Base-by-base conservation (phyloP, 2,329 filamentous ascomycete genomes). In the Aspergillus sp. region DNA sequence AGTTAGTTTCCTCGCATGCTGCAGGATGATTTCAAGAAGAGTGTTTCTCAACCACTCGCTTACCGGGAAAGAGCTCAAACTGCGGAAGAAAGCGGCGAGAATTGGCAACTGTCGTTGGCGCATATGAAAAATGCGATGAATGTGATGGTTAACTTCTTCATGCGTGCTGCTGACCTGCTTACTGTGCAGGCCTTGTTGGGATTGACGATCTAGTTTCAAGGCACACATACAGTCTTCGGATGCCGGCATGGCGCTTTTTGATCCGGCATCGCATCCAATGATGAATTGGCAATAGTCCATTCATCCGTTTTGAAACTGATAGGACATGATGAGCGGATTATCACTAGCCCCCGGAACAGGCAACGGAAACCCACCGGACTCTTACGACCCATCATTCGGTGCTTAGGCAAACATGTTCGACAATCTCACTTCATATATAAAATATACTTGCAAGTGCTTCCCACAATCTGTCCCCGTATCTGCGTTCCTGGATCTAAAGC, bases 71-170 rank as follows among this genome's bases (percentile, higher is more conserved):
- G 60, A 46, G 64, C 63, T 16, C 51, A 58, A 7, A 29, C 49
- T 20, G 22, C 54, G 6, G 36, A 56, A 22, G 56, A 55, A 14
- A 51, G 26, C 4, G 55, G 54, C 49, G 59, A 61, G 10, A 45
- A 61, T 22, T 67, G 67, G 65, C 53, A 60, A n/a, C 50, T 26
- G 12, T 68, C 58, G 2, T 16, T 69, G 45, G 63, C 60, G 22
- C 62, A 68, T 49, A 46, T 66, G 2, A 65, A 62, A 22, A 69
- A 67, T 24, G 59, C 62, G 6, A 49, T 68, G 45, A 68, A 67
- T 31, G 65, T 61, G 3, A 47, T 63, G 1, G 54, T 57, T 2
- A 62, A 67, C 4, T 51, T 67, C 2, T 67, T 66, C 32, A 52
- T 68, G 50, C 62, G 57, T 22, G 56, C 56, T 32, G 50, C 60